Evolutionary conservation across 2,329 filamentous ascomycete genomes (phyloP).

Genomic region (Teratosphaeria viscida): DNA sequence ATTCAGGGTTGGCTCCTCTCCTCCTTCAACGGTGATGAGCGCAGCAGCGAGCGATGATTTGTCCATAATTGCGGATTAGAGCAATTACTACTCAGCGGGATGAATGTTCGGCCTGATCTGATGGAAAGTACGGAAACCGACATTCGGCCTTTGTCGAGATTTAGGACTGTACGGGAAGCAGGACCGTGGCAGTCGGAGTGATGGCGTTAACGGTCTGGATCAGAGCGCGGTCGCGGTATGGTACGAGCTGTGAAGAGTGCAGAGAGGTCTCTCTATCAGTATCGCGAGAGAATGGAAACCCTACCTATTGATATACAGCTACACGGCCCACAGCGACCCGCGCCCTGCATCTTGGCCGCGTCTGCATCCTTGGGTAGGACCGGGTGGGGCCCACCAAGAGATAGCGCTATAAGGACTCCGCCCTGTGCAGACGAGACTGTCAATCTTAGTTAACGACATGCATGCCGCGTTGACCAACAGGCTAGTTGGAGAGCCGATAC

Average conservation of each 20-base stretch:
- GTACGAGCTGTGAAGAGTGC: background rate
- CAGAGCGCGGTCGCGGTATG: background rate
- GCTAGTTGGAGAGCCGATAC: background rate
- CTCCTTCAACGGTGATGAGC: constrained; percentile 9
- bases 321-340: background rate
- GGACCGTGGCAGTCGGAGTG: background rate
- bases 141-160: constrained; percentile 14
- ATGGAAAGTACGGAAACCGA: constrained; percentile 30
- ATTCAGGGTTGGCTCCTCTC: constrained; percentile 30
- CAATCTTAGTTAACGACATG: background rate
- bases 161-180: background rate
- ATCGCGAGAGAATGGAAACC: background rate
- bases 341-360: background rate
- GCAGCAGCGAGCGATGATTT: constrained; percentile 24
- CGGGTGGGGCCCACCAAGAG: background rate
- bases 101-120: constrained; percentile 37
- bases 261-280: background rate
- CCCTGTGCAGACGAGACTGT: background rate
- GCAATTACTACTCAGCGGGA: constrained; percentile 26
- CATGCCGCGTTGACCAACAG: background rate
- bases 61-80: constrained; percentile 37
- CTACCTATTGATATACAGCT: background rate
- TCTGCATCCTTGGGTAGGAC: background rate
- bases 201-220: background rate
- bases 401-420: background rate